phyloP scores from a whole-genome alignment of 129 eudicot species.

The sunflower (Helianthus annuus) region HanXRQr2.0-SUNRISE NC_035441.2:184464291-184464790 shows the following conservation, averaged over 20 bases:
- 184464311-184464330: conserved; percentile 38
- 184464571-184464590: too few species aligned
- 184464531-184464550: conserved; percentile 45
- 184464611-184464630: too few species aligned
- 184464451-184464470: conserved; percentile 55
- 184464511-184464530: conserved; percentile 90
- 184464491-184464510: conserved; percentile 92
- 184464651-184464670: too few species aligned
- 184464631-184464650: too few species aligned
- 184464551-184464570: background rate
- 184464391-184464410: conserved; percentile 31
- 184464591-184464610: too few species aligned
- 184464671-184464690: too few species aligned
- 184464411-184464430: background rate
- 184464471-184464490: conserved; percentile 68
- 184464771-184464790: too few species aligned
- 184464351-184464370: conserved; percentile 36
- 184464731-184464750: too few species aligned
- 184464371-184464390: conserved; percentile 37
- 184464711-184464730: too few species aligned
- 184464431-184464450: background rate
- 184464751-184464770: too few species aligned
- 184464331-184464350: conserved; percentile 31
- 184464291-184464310: conserved; percentile 27
- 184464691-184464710: too few species aligned